A percentile compares a stretch with the other conserved stretches of the same genome.
Evolutionary conservation across 495 filamentous ascomycete species (phyloP).

Genomic region (Rostrohypoxylon terebratum): DNA sequence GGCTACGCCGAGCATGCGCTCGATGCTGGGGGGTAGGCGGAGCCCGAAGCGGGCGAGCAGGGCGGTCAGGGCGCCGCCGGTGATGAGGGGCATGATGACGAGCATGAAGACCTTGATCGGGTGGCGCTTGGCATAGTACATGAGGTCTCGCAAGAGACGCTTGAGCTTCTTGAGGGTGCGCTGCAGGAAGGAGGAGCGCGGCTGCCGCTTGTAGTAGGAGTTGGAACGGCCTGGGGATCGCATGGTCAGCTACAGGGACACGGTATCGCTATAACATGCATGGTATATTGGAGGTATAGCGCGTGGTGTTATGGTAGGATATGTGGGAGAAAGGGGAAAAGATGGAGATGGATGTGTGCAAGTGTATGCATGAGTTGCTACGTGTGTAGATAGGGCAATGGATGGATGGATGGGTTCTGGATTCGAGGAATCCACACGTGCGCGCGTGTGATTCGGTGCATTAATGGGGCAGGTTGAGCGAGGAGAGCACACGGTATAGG

Average conservation of each 20-base stretch:
- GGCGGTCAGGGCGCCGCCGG: slow-evolving; percentile 79
- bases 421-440: neutral
- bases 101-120: slow-evolving; percentile 87
- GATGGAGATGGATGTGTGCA: neutral
- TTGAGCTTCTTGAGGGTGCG: slow-evolving; percentile 76
- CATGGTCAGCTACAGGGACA: neutral
- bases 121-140: slow-evolving; percentile 78
- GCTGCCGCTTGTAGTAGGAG: slow-evolving; percentile 77
- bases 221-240: slow-evolving; percentile 60
- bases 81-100: slow-evolving; percentile 85
- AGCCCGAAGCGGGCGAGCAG: slow-evolving; percentile 81
- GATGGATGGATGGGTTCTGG: neutral
- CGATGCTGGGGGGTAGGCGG: slow-evolving; percentile 70
- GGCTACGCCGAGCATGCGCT: slow-evolving; percentile 66
- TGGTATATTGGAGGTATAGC: neutral
- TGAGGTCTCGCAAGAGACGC: slow-evolving; percentile 77
- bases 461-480: slow-evolving; percentile 63
- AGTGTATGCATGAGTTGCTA: neutral
- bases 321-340: neutral
- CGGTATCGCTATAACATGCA: neutral
- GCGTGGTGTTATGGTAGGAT: slow-evolving; percentile 1
- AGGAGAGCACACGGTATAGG: slow-evolving; percentile 65
- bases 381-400: slow-evolving; percentile 2
- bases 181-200: slow-evolving; percentile 79
- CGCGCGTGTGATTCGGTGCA: slow-evolving; percentile 13